Evolutionary conservation across 2,329 filamentous ascomycete species (phyloP), one percentile per base, ranked within the genome.

Genomic region (Aspergillus floridensis): DNA sequence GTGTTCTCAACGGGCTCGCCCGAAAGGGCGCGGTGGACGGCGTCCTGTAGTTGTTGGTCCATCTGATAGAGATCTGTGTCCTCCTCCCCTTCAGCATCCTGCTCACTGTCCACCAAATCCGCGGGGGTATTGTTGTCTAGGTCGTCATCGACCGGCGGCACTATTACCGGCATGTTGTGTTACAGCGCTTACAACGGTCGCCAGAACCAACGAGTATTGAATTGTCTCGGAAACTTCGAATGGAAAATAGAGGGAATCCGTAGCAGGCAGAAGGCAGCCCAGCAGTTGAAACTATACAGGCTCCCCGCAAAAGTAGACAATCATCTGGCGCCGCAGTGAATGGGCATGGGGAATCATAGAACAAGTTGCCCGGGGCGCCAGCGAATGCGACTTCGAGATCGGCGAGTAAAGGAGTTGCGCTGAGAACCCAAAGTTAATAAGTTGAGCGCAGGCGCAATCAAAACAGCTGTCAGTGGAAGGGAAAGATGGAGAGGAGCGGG

Each of bases 21-120:
- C 5, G 70, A 68, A 47, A 74, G 74, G 59, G 73, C 69, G 58
- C 70, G 66, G 44, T 75, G 74, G 26, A 75, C 74, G 7, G 73
- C 74, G 59, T 74, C 69, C 63, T 76, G 73, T 22, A 75, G 69
- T 53, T 73, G 73, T 57, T 76, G 73, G 51, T 76, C 74, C 72
- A 74, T 73, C 49, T 71, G 70, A 56, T 76, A 77, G 32, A 77
- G 57, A 57, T 78, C 76, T 16, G 75, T 74, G 56, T 77, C 75
- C 51, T 78, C 76, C 60, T 78, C 76, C n/a, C 77, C 77, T 59
- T 78, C 76, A 21, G 77, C 77, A 60, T 79, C 77, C 65, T 75
- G 72, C 56, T 79, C 77, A 63, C 76, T 78, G 59, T 77, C 76
- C 48, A 72, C 66, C 60, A 71, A 60, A 56, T 76, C 73, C 32